Evolutionary conservation across 2,329 filamentous ascomycete species (phyloP).

Genomic region (Talaromyces sp.): DNA sequence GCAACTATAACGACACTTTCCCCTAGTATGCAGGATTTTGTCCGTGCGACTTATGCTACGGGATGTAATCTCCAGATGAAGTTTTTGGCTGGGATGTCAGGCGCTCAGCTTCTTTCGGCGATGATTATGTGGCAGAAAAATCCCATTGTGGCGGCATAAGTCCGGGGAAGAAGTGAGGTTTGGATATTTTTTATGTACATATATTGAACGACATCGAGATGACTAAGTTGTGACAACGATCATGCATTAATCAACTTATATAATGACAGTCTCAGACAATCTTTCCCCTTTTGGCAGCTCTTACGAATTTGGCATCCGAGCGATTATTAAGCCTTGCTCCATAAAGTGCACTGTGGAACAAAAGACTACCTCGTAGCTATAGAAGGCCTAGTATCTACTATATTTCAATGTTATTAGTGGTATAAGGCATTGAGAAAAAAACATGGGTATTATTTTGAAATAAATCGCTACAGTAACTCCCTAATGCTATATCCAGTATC

Average conservation of each 20-base stretch:
- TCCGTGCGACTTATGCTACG: not conserved
- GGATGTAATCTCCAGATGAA: conserved; percentile 1
- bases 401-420: no score
- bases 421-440: not conserved
- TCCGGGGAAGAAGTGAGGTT: no score
- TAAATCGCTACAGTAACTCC: conserved; percentile 2
- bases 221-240: no score
- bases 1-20: not conserved
- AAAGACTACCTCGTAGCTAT: no score
- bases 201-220: no score
- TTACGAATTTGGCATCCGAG: no score
- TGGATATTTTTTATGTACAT: no score
- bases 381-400: not conserved
- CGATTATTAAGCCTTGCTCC: no score
- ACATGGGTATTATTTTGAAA: not conserved
- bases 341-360: no score
- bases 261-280: no score
- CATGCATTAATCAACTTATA: no score
- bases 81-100: conserved; percentile 9
- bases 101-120: conserved; percentile 8
- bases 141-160: not conserved
- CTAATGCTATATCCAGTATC: not conserved
- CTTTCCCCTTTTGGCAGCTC: no score
- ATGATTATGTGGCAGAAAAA: conserved; percentile 12
- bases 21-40: not conserved